Evolutionary conservation across 73 alveolate species (phyloP), one percentile per base, ranked within the genome.

Genomic region (Symbiodinium pilosum): DNA sequence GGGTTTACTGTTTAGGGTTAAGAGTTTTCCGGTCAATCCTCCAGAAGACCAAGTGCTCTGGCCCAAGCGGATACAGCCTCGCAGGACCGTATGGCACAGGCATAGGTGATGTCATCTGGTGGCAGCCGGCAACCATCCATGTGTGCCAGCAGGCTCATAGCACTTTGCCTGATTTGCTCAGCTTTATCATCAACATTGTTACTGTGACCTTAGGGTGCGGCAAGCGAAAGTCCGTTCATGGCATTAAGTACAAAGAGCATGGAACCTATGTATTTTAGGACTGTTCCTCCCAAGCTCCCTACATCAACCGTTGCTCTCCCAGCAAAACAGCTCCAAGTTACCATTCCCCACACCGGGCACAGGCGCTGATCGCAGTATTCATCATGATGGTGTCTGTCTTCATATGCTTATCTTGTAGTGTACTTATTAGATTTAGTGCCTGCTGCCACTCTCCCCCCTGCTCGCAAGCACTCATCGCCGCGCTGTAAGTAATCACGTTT

Each of bases 41-140:
- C 38, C 81, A 64, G 81, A 0, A 64, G 81, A 64, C 38, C 41
- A 20, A 64, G 39, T 64, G 81, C 81, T 9, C 38, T n/a, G 24
- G 4, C 38, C 81, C 81, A 64, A 20, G 9, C 5, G 2, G 81
- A 26, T 28, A 38, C 81, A 28, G 81, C 81, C 81, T 64, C 81
- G 81, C 81, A 64, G 30, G 81, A 34, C 12, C 81, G 38, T 64
- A 64, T 64, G 24, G 81, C 81, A 64, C 81, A 64, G 81, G 81
- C 32, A 28, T 64, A 64, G 30, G 81, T 64, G 81, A 64, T n/a
- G 34, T 64, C 81, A 64, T 64, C 81, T n/a, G 81, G 81, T 38
- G 34, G 9, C 81, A 64, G 2, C 41, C 30, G 12, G 38, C 9
- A n/a, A 18, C 81, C 12, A 34, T 64, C 81, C 81, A 4, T 64